Conservation (phyloP, 1,284 basidiomycete genomes). For the Apiotrichum porosum region DNA sequence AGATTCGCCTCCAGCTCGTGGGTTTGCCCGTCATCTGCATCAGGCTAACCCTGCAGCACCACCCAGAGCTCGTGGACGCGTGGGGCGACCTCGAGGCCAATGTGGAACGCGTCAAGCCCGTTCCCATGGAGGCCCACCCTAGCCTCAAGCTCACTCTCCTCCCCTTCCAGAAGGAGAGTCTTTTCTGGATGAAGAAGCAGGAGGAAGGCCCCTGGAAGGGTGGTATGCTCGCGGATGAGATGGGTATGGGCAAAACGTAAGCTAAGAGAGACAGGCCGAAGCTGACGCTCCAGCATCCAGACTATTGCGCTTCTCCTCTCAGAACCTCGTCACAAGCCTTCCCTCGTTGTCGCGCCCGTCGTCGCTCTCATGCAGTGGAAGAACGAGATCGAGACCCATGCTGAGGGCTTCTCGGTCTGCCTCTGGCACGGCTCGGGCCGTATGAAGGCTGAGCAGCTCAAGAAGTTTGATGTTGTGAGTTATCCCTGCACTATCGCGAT, state of each 20-base stretch:
- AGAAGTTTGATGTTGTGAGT: conserved; percentile 81
- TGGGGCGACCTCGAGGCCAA: conserved; percentile 80
- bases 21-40: conserved; percentile 17
- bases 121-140: conserved; percentile 70
- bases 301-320: conserved; percentile 86
- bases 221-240: conserved; percentile 77
- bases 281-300: conserved; percentile 66
- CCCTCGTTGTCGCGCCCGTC: conserved; percentile 90
- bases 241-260: conserved; percentile 81
- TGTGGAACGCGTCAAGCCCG: conserved; percentile 62
- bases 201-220: conserved; percentile 83
- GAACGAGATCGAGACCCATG: conserved; percentile 83
- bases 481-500: neutral
- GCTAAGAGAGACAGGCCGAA: neutral
- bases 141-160: conserved; percentile 64
- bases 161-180: conserved; percentile 81
- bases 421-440: conserved; percentile 81
- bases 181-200: conserved; percentile 94
- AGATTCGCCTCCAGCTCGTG: conserved; percentile 58
- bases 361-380: conserved; percentile 99
- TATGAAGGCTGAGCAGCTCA: conserved; percentile 60
- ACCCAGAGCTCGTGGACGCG: conserved; percentile 68
- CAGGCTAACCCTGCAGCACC: conserved; percentile 36
- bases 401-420: conserved; percentile 68
- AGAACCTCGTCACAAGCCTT: conserved; percentile 61